Conservation (phyloP, 2,329 filamentous ascomycete species). For the Arthrinium phaeospermum region DNA sequence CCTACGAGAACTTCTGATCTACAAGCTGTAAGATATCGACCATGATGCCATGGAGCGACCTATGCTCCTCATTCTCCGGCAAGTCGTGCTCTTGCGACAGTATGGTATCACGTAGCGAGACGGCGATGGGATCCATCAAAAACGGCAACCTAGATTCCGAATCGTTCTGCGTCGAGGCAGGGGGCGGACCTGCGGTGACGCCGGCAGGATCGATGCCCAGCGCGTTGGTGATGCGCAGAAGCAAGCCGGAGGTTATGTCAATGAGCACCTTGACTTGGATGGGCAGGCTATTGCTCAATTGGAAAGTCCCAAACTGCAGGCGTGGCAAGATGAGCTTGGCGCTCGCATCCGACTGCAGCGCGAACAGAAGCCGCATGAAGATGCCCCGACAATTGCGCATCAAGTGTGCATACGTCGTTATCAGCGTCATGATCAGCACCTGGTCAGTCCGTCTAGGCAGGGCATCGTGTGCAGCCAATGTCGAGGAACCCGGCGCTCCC, state of each 20-base stretch:
- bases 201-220: not conserved
- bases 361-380: not conserved
- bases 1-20: not conserved
- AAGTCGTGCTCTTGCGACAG: not conserved
- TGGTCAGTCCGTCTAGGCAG: not conserved
- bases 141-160: not conserved
- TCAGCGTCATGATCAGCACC: not conserved
- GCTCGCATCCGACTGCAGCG: not conserved
- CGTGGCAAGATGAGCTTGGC: not conserved
- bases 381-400: not conserved
- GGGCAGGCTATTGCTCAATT: not conserved
- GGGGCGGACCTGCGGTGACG: not conserved
- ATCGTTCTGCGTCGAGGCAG: not conserved
- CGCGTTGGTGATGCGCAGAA: not conserved
- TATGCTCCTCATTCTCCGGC: not conserved
- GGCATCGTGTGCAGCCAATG: not conserved
- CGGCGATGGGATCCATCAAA: not conserved
- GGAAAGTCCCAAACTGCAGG: not conserved
- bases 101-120: not conserved
- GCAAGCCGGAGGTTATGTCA: not conserved
- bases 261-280: conserved; percentile 6
- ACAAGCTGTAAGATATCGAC: not conserved
- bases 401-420: not conserved
- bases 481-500: not conserved
- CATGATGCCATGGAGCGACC: not conserved